Conservation (phyloP, 179 eudicot species). For the Beta lomatogona region DNA sequence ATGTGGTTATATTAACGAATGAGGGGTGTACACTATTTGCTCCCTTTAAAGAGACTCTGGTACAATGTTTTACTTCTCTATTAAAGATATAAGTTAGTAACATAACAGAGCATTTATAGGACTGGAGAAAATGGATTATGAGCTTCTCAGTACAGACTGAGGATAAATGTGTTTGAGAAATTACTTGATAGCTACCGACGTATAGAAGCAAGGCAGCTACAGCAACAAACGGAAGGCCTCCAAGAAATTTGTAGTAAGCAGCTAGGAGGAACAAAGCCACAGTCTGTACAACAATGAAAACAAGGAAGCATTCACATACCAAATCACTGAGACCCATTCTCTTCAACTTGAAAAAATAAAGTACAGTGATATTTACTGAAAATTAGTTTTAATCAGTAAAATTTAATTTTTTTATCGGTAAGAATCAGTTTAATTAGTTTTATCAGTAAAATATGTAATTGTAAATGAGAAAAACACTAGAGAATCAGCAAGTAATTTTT, state of each 20-base stretch:
- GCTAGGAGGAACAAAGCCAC: conserved; percentile 82
- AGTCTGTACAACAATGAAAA: conserved; percentile 46
- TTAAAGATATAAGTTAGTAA: background rate
- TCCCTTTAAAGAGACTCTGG: background rate
- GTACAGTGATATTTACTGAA: too few species aligned
- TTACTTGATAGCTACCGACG: conserved; percentile 96
- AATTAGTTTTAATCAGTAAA: too few species aligned
- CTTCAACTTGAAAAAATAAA: too few species aligned
- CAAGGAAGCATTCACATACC: background rate
- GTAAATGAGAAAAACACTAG: too few species aligned
- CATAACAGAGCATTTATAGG: background rate
- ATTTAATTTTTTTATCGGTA: too few species aligned
- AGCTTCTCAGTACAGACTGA: background rate
- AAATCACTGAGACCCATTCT: background rate
- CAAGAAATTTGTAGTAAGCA: conserved; percentile 86
- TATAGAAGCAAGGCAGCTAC: conserved; percentile 89
- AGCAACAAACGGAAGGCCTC: conserved; percentile 75
- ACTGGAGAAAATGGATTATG: background rate
- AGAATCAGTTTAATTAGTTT: too few species aligned
- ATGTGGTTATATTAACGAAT: too few species aligned
- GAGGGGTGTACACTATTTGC: too few species aligned
- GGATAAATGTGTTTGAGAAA: background rate
- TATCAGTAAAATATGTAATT: too few species aligned
- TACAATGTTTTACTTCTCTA: background rate
- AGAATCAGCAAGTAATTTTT: too few species aligned